These are phyloP conservation scores for Colletotrichum orbiculare DNA, from an alignment of 2,329 filamentous ascomycete genomes.

Conservation along the genomic window DNA sequence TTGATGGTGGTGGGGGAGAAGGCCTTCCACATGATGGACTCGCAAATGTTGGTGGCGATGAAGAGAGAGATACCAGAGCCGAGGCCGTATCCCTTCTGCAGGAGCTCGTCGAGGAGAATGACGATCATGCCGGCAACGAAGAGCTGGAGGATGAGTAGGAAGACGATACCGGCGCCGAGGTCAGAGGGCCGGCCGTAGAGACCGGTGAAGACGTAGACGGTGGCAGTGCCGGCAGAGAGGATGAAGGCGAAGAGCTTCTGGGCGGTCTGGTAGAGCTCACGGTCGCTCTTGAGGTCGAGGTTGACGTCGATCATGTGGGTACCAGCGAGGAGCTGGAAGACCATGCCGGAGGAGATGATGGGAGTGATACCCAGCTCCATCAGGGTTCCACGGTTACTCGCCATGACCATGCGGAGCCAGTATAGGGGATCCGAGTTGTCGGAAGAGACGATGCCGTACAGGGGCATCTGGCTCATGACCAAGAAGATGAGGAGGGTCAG, in stretches of 20 bases:
- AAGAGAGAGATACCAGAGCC: slow-evolving; percentile 99
- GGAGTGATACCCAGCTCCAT: slow-evolving; percentile 98
- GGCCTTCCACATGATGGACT: slow-evolving; percentile 99
- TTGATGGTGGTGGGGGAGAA: slow-evolving; percentile 99
- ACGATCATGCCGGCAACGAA: slow-evolving; percentile 98
- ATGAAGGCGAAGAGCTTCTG: slow-evolving; percentile 99
- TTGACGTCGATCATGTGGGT: slow-evolving; percentile 99
- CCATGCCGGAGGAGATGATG: slow-evolving; percentile 99
- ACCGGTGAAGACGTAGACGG: slow-evolving; percentile 97
- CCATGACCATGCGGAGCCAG: slow-evolving; percentile 99
- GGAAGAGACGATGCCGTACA: slow-evolving; percentile 99
- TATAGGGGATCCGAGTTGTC: slow-evolving; percentile 98
- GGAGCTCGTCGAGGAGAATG: slow-evolving; percentile 97
- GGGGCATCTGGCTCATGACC: slow-evolving; percentile 99
- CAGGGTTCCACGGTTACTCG: slow-evolving; percentile 95
- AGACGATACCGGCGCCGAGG: slow-evolving; percentile 96
- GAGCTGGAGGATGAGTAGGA: slow-evolving; percentile 97
- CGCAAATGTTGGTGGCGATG: slow-evolving; percentile 99
- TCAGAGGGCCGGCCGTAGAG: slow-evolving; percentile 97
- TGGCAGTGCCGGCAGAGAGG: slow-evolving; percentile 95
- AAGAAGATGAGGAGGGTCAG: slow-evolving; percentile 97
- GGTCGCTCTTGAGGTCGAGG: slow-evolving; percentile 99
- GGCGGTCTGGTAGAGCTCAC: slow-evolving; percentile 99
- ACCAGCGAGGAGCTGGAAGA: slow-evolving; percentile 99
- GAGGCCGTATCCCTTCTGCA: slow-evolving; percentile 99